Evolutionary conservation across 1,139 yeast species (phyloP).

Genomic region (Debaryomycetaceae sp.): DNA sequence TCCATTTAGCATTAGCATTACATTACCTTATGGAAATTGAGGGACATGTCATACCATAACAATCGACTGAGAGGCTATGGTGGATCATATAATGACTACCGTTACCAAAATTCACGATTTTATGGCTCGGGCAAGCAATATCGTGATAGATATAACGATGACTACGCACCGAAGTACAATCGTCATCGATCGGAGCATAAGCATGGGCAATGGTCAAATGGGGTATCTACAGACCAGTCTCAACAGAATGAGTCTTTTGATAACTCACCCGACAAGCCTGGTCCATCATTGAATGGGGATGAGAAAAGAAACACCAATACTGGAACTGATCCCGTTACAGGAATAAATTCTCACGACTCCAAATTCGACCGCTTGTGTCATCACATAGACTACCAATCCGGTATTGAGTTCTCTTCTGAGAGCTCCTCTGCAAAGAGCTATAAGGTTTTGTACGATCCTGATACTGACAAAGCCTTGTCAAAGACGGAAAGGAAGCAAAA

Average conservation of each 20-base stretch:
- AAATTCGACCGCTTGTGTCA: constrained; percentile 29
- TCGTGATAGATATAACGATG: constrained; percentile 1
- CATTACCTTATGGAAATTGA: background rate
- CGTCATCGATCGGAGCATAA: background rate
- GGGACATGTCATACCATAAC: constrained; percentile 11
- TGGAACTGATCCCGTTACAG: constrained; percentile 34
- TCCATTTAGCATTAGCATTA: background rate
- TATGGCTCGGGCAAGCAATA: constrained; percentile 2
- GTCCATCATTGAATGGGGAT: background rate
- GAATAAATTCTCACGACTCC: constrained; percentile 30
- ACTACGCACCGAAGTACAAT: background rate
- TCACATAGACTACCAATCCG: constrained; percentile 22
- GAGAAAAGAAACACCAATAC: background rate
- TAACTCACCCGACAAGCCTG: background rate
- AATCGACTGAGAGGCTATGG: constrained; percentile 11
- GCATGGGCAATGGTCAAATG: background rate
- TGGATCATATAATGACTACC: constrained; percentile 8
- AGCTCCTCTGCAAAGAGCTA: constrained; percentile 29
- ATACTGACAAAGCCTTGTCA: constrained; percentile 25
- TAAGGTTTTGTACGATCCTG: constrained; percentile 59
- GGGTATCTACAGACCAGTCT: background rate
- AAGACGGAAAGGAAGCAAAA: constrained; percentile 35
- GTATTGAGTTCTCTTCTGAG: constrained; percentile 10
- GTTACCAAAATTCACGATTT: constrained; percentile 6
- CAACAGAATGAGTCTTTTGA: background rate